Conservation (phyloP, 2,329 filamentous ascomycete genomes). For the Elsinoe fawcettii region DNA sequence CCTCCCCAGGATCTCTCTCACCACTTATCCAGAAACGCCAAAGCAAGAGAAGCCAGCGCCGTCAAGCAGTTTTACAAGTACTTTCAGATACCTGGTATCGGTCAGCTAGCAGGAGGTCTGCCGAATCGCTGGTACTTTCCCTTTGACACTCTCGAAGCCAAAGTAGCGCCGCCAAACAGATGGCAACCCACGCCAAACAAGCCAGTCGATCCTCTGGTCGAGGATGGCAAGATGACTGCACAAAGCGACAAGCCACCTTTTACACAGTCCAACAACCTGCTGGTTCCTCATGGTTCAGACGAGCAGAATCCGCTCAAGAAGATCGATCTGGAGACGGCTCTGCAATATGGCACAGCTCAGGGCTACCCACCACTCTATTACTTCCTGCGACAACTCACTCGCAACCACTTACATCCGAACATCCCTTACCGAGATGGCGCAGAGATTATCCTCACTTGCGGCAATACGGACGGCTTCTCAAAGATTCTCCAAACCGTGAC, state of each 20-base stretch:
- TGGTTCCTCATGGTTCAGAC: conserved; percentile 61
- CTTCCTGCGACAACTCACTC: conserved; percentile 71
- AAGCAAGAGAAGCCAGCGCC: conserved; percentile 53
- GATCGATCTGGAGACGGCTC: conserved; percentile 71
- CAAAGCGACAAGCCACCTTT: conserved; percentile 26
- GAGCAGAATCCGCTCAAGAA: conserved; percentile 55
- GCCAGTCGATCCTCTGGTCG: conserved; percentile 42
- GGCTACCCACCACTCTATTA: conserved; percentile 72
- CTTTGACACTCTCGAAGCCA: conserved; percentile 81
- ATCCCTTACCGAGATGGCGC: conserved; percentile 70
- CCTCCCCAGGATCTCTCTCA: conserved; percentile 69
- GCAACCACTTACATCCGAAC: conserved; percentile 69
- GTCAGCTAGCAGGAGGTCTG: conserved; percentile 57
- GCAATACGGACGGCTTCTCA: conserved; percentile 75
- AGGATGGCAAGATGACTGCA: conserved; percentile 29
- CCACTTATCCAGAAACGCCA: conserved; percentile 64
- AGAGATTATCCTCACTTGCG: conserved; percentile 71
- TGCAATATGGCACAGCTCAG: conserved; percentile 79
- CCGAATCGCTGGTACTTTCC: conserved; percentile 79
- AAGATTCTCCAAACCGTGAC: conserved; percentile 71
- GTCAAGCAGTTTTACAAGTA: conserved; percentile 85
- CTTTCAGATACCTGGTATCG: conserved; percentile 57
- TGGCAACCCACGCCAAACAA: conserved; percentile 64
- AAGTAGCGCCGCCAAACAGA: conserved; percentile 64
- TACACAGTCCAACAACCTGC: conserved; percentile 39